Conservation (phyloP, 495 filamentous ascomycete genomes). For the Lasiosphaeria ovina region DNA sequence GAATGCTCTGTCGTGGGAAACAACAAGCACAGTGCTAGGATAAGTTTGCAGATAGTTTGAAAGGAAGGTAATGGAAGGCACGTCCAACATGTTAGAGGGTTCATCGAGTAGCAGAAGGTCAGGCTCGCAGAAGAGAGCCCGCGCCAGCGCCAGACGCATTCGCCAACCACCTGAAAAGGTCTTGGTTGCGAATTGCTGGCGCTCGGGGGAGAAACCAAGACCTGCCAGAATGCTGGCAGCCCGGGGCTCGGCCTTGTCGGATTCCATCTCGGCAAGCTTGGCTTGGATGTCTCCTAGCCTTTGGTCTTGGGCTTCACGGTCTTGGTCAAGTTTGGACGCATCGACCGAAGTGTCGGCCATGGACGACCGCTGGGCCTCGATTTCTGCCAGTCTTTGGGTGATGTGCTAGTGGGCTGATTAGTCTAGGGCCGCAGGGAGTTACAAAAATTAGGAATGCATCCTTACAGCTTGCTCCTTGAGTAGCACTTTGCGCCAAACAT, state of each 20-base stretch:
- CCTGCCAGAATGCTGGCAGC: constrained; percentile 95
- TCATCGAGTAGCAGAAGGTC: constrained; percentile 96
- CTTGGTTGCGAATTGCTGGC: constrained; percentile 90
- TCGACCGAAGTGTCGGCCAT: constrained; percentile 86
- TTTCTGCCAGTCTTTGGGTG: constrained; percentile 66
- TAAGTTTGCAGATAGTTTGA: constrained; percentile 94
- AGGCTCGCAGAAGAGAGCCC: constrained; percentile 97
- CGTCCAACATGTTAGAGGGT: constrained; percentile 99
- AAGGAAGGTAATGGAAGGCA: constrained; percentile 98
- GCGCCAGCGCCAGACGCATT: constrained; percentile 92
- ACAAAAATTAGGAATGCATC: constrained; percentile 9
- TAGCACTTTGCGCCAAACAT: constrained; percentile 97
- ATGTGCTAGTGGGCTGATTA: constrained; percentile 65
- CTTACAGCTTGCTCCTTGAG: constrained; percentile 82
- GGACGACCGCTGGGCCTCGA: constrained; percentile 75
- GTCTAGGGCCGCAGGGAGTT: not conserved
- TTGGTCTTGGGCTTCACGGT: constrained; percentile 84
- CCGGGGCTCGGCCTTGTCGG: constrained; percentile 93
- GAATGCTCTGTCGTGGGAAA: constrained; percentile 98
- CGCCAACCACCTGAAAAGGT: constrained; percentile 99
- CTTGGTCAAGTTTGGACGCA: constrained; percentile 76
- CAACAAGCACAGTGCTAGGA: constrained; percentile 91
- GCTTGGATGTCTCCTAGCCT: constrained; percentile 85
- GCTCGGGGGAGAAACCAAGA: constrained; percentile 91
- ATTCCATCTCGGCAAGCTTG: constrained; percentile 98